phyloP scores from a whole-genome alignment of 192 early-diverging fungal genomes.

The Backusella westeae region DNA sequence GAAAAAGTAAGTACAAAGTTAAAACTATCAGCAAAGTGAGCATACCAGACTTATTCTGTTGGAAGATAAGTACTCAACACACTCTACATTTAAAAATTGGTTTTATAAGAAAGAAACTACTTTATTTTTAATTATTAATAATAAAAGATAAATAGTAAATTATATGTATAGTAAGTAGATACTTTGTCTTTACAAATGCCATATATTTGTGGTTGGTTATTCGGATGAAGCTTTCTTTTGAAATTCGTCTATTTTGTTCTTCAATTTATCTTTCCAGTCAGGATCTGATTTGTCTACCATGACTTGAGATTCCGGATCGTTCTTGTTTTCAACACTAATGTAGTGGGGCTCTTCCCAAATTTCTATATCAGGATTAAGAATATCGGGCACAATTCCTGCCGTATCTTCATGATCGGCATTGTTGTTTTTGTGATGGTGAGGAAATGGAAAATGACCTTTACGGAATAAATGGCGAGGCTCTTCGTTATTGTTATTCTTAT shows the following conservation, averaged over 20 bases:
- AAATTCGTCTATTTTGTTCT: slow-evolving; percentile 24
- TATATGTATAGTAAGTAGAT: background rate
- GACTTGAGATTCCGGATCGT: background rate
- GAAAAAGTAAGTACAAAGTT: too few species aligned
- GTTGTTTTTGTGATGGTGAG: background rate
- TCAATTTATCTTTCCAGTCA: slow-evolving; percentile 6
- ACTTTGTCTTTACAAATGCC: background rate
- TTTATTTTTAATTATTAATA: background rate
- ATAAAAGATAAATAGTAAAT: background rate
- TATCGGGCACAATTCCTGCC: background rate
- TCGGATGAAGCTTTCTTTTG: background rate
- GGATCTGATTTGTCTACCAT: slow-evolving; percentile 18
- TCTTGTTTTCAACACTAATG: slow-evolving; percentile 16
- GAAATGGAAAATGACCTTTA: background rate
- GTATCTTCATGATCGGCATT: background rate
- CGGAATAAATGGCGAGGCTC: background rate
- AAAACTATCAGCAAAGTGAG: too few species aligned
- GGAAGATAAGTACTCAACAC: background rate
- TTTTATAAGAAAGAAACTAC: background rate
- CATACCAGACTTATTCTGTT: too few species aligned
- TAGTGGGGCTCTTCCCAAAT: slow-evolving; percentile 25
- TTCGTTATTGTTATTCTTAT: background rate
- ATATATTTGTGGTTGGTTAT: background rate
- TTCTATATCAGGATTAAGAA: slow-evolving; percentile 4
- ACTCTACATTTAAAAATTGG: too few species aligned